Percentiles rank a stretch among this genome's conserved stretches.
These are phyloP conservation scores for Aspergillus aculeatus DNA, from an alignment of 2,329 filamentous ascomycete genomes.

Conservation along the genomic window DNA sequence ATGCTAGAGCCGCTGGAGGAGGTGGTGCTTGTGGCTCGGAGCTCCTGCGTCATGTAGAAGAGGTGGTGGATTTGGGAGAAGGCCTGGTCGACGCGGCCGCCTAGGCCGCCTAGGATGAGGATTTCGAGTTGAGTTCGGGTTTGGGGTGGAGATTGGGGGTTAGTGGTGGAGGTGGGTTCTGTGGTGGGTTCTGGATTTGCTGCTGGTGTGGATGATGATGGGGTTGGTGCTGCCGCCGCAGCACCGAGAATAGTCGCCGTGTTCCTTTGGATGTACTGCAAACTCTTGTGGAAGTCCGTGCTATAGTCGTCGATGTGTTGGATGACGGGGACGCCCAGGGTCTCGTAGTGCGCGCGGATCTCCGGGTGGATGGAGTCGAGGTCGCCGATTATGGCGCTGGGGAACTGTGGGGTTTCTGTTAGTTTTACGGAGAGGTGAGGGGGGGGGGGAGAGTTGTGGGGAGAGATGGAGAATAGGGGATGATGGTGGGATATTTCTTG, in stretches of 20 bases:
- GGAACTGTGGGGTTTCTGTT: conserved; percentile 42
- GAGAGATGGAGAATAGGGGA: too few relatives aligned
- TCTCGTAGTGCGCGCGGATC: conserved; percentile 64
- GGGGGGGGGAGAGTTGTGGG: background rate
- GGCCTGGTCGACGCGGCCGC: conserved; percentile 88
- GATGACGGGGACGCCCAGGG: conserved; percentile 60
- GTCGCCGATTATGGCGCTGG: conserved; percentile 80
- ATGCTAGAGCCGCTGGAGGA: conserved; percentile 2
- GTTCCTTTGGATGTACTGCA: conserved; percentile 56
- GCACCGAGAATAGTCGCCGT: conserved; percentile 24
- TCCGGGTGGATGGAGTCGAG: conserved; percentile 74
- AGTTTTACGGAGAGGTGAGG: conserved; percentile 8
- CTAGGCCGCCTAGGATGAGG: conserved; percentile 79
- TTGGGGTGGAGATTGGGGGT: background rate
- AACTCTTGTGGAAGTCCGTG: conserved; percentile 88
- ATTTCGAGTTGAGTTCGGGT: conserved; percentile 53
- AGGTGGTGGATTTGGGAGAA: conserved; percentile 87
- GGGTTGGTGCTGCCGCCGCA: background rate
- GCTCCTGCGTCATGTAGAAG: conserved; percentile 49
- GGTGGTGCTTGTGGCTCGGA: too few relatives aligned
- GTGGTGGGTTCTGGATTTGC: background rate
- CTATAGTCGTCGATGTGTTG: conserved; percentile 77
- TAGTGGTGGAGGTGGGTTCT: background rate
- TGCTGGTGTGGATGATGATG: background rate
- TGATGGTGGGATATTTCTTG: too few relatives aligned